These are phyloP conservation scores for Rhynchosporium graminicola DNA, from an alignment of 2,329 filamentous ascomycete genomes.

Conservation along the genomic window DNA sequence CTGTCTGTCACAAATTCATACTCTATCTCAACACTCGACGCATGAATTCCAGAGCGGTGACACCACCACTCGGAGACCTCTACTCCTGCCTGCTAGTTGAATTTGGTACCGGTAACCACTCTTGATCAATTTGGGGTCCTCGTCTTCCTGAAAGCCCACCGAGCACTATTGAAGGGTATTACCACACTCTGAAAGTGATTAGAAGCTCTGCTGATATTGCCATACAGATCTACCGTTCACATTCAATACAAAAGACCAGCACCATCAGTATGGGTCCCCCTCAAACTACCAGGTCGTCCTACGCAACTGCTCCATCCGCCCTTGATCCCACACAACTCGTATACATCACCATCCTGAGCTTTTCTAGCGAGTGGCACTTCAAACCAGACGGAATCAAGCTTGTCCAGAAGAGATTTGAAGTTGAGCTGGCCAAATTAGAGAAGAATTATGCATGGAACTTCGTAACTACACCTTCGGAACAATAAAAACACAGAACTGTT, in stretches of 20 bases:
- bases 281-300: background rate
- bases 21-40: too few species aligned
- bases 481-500: background rate
- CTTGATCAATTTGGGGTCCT: too few species aligned
- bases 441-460: background rate
- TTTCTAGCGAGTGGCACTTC: slow-evolving; percentile 33
- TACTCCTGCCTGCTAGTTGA: too few species aligned
- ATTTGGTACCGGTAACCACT: too few species aligned
- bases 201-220: background rate
- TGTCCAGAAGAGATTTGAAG: slow-evolving; percentile 29
- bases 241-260: background rate
- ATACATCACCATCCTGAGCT: slow-evolving; percentile 4
- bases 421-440: slow-evolving; percentile 14
- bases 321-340: background rate
- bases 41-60: too few species aligned
- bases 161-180: too few species aligned
- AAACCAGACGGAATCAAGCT: slow-evolving; percentile 28
- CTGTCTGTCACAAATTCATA: too few species aligned
- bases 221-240: background rate
- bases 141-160: too few species aligned
- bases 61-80: too few species aligned
- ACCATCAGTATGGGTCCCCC: background rate
- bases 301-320: slow-evolving; percentile 4
- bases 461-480: background rate
- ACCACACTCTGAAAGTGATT: too few species aligned